Base-by-base conservation (phyloP, 2,329 filamentous ascomycete genomes). In the Epichloe uncinata region DNA sequence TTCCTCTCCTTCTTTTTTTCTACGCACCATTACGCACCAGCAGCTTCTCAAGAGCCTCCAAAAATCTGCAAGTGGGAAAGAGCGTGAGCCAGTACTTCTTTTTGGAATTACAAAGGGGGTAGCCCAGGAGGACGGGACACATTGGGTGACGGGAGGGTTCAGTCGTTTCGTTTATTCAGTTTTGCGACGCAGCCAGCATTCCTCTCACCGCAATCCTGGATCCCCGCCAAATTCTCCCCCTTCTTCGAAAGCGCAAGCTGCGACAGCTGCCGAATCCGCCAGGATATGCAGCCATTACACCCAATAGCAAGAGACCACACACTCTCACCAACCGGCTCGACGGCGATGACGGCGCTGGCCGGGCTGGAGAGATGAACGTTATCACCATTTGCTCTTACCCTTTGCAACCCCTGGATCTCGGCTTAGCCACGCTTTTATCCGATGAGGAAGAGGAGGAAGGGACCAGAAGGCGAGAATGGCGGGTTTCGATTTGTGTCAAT, bases 401-500 rank as follows among this genome's bases (percentile, higher is more conserved):
- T 5, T 44, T 40, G 18, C 51, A 33, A 33, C 50, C 48, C 11
- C 51, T 52, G 36, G 46, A 50, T 30, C 51, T 38, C 47, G 50
- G 45, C 30, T 13, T 41, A 3, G 36, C 49, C 22, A 43, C 49
- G 15, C 45, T 42, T n/a, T 43, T 41, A 26, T 34, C 38, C 34
- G 34, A 50, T 37, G 45, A 44, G 22, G 18, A 38, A 18, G 47
- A 30, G 22, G 43, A 49, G 38, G 43, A 50, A 26, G 45, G 15
- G 45, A 50, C 47, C 26, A 48, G 36, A 9, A 53, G 50, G 34
- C 60, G 59, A 15, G 47, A 52, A 22, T 62, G 59, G 59, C 42
- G 49, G 2, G 57, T 61, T 5, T 55, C 54, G 5, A 53, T 62
- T 15, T 50, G 56, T 12, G 45, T 57, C 47, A 58, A 59, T 51